These are phyloP conservation scores for Beta macrorhiza DNA, from an alignment of 179 eudicot genomes.

Conservation along the genomic window DNA sequence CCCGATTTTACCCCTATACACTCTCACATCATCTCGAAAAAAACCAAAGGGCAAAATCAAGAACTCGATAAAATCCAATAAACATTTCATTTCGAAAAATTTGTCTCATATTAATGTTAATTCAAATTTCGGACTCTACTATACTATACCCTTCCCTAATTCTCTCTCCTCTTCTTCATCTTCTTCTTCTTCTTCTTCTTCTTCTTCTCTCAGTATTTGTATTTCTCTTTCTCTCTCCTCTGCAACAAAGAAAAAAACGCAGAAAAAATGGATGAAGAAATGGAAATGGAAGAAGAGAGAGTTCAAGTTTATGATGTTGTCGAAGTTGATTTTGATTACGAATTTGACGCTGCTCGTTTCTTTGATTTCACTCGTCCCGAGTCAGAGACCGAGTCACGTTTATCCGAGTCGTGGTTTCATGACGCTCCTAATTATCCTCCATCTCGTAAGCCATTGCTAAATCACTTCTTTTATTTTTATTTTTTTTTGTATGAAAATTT, in stretches of 20 bases:
- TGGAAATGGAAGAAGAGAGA: conserved; percentile 43
- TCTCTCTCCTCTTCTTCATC: background rate
- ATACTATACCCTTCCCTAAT: background rate
- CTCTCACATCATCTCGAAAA: background rate
- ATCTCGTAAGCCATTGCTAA: conserved; percentile 55
- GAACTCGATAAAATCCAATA: background rate
- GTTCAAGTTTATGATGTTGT: conserved; percentile 39
- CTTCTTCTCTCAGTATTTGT: background rate
- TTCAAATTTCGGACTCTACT: conserved; percentile 45
- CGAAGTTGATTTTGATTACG: conserved; percentile 65
- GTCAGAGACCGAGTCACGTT: conserved; percentile 43
- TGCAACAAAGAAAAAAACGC: background rate
- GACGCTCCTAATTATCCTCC: conserved; percentile 58
- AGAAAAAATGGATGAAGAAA: conserved; percentile 43
- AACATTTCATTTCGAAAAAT: conserved; percentile 16
- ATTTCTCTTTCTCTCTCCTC: background rate
- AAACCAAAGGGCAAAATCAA: background rate
- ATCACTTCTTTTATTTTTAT: background rate
- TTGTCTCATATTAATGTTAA: conserved; percentile 1
- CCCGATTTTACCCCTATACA: conserved; percentile 13
- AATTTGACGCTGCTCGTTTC: conserved; percentile 68
- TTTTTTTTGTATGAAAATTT: background rate
- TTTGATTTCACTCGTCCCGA: conserved; percentile 71
- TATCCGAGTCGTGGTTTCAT: conserved; percentile 68
- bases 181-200: background rate